Conservation (phyloP, 169 alveolate species). For the Plasmodium coatneyi region DNA sequence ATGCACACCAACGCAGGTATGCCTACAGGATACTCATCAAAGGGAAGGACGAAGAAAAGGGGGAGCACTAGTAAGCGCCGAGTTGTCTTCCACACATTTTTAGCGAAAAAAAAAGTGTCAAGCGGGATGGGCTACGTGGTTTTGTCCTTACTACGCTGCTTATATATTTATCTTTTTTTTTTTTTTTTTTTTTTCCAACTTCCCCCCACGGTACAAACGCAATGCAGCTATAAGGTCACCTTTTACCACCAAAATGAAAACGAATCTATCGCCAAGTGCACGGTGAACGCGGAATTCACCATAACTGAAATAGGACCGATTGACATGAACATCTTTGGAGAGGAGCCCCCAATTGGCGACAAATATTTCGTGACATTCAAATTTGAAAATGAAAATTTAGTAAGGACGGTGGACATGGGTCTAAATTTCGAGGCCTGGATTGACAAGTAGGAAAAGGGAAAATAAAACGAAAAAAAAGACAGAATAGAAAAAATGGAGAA, state of each 20-base stretch:
- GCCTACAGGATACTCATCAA: conserved; percentile 50
- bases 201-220: not conserved
- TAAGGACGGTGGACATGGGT: conserved; percentile 60
- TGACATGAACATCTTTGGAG: not conserved
- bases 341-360: not conserved
- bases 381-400: conserved; percentile 60
- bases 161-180: not conserved
- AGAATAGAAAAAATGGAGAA: not conserved
- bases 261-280: conserved; percentile 45
- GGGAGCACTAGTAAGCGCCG: conserved; percentile 41
- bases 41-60: conserved; percentile 51
- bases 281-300: conserved; percentile 25
- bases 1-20: conserved; percentile 24
- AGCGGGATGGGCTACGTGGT: not conserved
- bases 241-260: conserved; percentile 53
- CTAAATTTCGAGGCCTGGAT: conserved; percentile 72
- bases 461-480: not conserved
- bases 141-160: not conserved
- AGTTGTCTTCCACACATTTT: not conserved
- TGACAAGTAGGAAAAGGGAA: conserved; percentile 52
- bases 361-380: conserved; percentile 57
- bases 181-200: not conserved
- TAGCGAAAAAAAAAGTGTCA: not conserved
- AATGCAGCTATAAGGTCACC: conserved; percentile 41
- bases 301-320: conserved; percentile 29